Base-by-base conservation (phyloP, 352 stramenopile species). In the Phytophthora ohioensis region DNA sequence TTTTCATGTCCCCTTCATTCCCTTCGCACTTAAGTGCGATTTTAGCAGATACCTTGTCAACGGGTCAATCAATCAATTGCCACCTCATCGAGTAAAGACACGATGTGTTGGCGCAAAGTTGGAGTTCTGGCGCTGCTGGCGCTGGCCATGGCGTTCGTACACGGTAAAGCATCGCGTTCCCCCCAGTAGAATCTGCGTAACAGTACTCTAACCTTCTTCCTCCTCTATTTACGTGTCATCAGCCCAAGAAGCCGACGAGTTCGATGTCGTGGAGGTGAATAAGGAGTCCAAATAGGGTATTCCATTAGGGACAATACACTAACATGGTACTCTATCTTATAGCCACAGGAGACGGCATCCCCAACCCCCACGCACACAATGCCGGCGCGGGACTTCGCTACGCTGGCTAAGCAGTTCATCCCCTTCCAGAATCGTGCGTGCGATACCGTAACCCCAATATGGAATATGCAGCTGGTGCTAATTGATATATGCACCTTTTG, bases 231-330 rank as follows among this genome's bases (percentile, higher is more conserved):
- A 9, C 39, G 5, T 17, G 46, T 53, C 12, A 38, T 59, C 34
- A 84, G 76, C 70, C 46, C 70, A 81, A 76, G 77, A 82, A 62
- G 51, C 36, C 35, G 80, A 88, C 61, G 80, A 88, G 56, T 88
- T 88, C 38, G 80, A 88, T 51, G 61, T 70, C 15, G 60, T 65
- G 8, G 76, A 85, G 57, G 61, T 77, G 9, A 34, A 38, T 49
- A 21, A 47, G 58, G 34, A 60, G 31, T 53, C 12, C 5, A 5
- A 21, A 5, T 11, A 46, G 21, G 7, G 21, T 32, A 5, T 47
- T 64, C 5, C 48, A 57, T 46, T 63, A 27, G 5, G 27, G 5
- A 10, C 3, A 34, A 38, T 42, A 5, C 36, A 27, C 49, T 49
- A 27, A 67, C 32, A 17, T 45, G 11, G 15, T 31, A 9, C 4